Evolutionary conservation across 257 asterid species (phyloP), one percentile per base, ranked within the genome.

Genomic region (Leptodermis oblonga): DNA sequence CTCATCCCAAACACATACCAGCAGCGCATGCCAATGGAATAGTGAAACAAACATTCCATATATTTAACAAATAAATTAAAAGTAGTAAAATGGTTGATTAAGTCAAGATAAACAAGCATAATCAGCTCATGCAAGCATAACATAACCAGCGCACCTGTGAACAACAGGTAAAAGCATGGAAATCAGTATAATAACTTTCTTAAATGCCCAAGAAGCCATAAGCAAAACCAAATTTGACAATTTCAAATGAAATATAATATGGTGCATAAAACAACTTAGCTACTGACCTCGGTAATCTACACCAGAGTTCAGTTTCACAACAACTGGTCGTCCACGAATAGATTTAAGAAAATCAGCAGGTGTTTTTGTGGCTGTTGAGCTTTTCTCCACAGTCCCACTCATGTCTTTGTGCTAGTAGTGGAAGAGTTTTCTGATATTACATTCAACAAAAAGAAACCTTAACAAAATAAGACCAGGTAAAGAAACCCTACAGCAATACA

Each of bases 301-400:
- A 20, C 97, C 98, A 10, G 97, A 92, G 74, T 92, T 92, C 88
- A 90, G 75, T 78, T 92, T 92, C 80, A 92, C 98, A 6, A 92
- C 98, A 76, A 92, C 97, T 30, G 98, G 98, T 63, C 98, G 89
- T 4, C 98, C 98, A 41, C 98, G 97, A 18, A 92, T 92, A 37
- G 98, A 90, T 79, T 92, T 92, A 61, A 92, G 92, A 81, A 92
- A 92, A 84, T 92, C 98, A 51, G 97, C 88, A 3, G 98, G 98
- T 34, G 97, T 92, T 79, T 92, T 92, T 3, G 97, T 82, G 68
- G 86, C 77, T 22, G 73, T 49, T 46, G 96, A 85, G 7, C 87
- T 75, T 78, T 78, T 92, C 78, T 92, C 98, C 56, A 77, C 81
- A 25, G 84, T 41, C 62, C 89, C 95, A 42, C 98, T 88, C 98